Percentiles rank a stretch among this genome's conserved stretches.
phyloP scores from a whole-genome alignment of 1,139 yeast species.

The Hemisphaericaspora lyxosophila region DNA sequence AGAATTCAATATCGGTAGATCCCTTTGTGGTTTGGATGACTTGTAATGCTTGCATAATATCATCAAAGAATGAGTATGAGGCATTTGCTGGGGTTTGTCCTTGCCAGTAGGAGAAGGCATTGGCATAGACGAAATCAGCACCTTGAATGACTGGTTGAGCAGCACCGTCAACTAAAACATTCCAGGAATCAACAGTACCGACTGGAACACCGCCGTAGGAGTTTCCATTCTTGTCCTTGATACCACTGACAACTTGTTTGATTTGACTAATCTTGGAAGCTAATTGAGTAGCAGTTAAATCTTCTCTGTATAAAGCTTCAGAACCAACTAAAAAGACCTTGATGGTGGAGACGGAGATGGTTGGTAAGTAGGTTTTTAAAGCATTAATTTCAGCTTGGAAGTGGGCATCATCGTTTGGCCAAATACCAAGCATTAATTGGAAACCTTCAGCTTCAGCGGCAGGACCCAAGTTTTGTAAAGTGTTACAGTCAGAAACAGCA shows the following conservation, averaged over 20 bases:
- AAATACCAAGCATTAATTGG: constrained; percentile 74
- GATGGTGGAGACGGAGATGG: constrained; percentile 63
- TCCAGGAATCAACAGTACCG: constrained; percentile 97
- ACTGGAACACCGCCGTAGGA: constrained; percentile 71
- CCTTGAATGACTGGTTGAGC: constrained; percentile 70
- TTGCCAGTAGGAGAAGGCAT: constrained; percentile 98
- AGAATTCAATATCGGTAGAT: constrained; percentile 76
- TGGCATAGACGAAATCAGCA: constrained; percentile 82
- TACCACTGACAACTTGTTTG: constrained; percentile 53
- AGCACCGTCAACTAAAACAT: constrained; percentile 77
- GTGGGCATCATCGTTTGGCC: constrained; percentile 86
- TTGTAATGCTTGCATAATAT: constrained; percentile 94
- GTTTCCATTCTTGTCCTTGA: constrained; percentile 78
- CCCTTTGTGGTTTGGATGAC: constrained; percentile 83
- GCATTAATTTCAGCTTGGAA: constrained; percentile 70
- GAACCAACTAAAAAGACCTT: constrained; percentile 84
- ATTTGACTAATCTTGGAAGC: constrained; percentile 62
- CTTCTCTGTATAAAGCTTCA: constrained; percentile 87
- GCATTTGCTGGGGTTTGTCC: constrained; percentile 83
- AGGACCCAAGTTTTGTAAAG: constrained; percentile 79
- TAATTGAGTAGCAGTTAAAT: constrained; percentile 66
- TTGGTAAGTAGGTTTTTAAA: constrained; percentile 65
- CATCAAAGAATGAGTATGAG: constrained; percentile 88
- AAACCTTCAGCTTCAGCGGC: constrained; percentile 79
- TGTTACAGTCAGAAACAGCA: constrained; percentile 86